Conservation (phyloP, 1,139 yeast genomes). For the Chernovozyma sophiae-reginae region DNA sequence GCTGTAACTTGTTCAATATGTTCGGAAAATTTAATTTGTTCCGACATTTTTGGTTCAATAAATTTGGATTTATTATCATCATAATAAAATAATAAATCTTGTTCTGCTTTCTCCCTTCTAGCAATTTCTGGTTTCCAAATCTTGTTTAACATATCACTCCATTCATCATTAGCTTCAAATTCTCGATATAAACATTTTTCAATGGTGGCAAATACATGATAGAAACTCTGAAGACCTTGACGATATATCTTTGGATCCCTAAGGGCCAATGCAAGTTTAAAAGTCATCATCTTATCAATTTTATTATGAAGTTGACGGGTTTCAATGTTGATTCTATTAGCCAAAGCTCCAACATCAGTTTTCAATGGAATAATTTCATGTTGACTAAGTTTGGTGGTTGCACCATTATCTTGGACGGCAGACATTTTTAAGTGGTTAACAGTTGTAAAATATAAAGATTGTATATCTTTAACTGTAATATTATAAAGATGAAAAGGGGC, state of each 20-base stretch:
- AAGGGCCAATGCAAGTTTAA: constrained; percentile 70
- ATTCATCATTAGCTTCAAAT: constrained; percentile 38
- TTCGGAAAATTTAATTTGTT: constrained; percentile 57
- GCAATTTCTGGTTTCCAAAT: constrained; percentile 74
- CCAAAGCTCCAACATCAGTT: constrained; percentile 75
- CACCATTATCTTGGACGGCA: constrained; percentile 17
- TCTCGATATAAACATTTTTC: constrained; percentile 54
- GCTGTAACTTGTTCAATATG: constrained; percentile 53
- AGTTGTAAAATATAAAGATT: constrained; percentile 1
- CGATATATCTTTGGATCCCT: constrained; percentile 73
- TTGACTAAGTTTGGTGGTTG: constrained; percentile 43
- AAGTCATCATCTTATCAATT: constrained; percentile 64
- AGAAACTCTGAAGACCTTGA: constrained; percentile 76
- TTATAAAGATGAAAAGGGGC: no score
- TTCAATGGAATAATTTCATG: constrained; percentile 67
- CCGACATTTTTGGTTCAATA: constrained; percentile 50
- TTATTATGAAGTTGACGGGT: constrained; percentile 65
- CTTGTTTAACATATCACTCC: constrained; percentile 39
- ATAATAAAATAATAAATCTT: constrained; percentile 67
- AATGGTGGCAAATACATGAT: constrained; percentile 68
- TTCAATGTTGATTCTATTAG: constrained; percentile 69
- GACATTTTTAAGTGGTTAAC: constrained; percentile 11
- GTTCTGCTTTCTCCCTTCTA: constrained; percentile 53
- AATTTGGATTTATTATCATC: constrained; percentile 53
- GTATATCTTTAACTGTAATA: no score